Percentiles rank a stretch among this genome's conserved stretches.
phyloP scores from a whole-genome alignment of 2,329 filamentous ascomycete species.

The Aureobasidium subglaciale region DNA sequence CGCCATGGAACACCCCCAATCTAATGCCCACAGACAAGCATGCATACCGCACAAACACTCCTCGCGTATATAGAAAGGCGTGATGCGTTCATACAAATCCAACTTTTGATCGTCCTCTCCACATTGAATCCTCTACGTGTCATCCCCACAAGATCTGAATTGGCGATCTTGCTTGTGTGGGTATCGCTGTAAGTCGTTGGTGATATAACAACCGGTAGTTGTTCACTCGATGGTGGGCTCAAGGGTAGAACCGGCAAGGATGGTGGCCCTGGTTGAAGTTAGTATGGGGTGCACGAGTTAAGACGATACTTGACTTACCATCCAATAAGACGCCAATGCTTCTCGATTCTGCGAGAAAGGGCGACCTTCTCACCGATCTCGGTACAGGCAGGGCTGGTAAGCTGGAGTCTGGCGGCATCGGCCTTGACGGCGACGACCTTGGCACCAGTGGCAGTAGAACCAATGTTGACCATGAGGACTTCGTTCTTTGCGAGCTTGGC shows the following conservation, averaged over 20 bases:
- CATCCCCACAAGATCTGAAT: constrained; percentile 3
- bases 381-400: constrained; percentile 82
- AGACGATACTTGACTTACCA: constrained; percentile 44
- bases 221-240: constrained; percentile 21
- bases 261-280: constrained; percentile 23
- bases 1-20: background rate
- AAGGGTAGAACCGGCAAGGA: constrained; percentile 26
- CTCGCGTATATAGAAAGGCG: background rate
- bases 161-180: background rate
- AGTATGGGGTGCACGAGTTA: background rate
- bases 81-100: constrained; percentile 7
- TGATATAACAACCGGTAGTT: background rate
- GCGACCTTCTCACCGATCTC: constrained; percentile 98
- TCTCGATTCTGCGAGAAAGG: constrained; percentile 91
- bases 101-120: constrained; percentile 10
- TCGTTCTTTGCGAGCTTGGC: constrained; percentile 98
- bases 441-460: constrained; percentile 91
- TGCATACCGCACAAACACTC: background rate
- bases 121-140: constrained; percentile 4
- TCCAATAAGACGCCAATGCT: constrained; percentile 95
- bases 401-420: constrained; percentile 88
- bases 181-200: constrained; percentile 1
- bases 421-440: constrained; percentile 97
- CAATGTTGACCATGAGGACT: constrained; percentile 99
- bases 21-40: constrained; percentile 13